Conservation (phyloP, 2,329 filamentous ascomycete species). For the Raffaelea arxii region DNA sequence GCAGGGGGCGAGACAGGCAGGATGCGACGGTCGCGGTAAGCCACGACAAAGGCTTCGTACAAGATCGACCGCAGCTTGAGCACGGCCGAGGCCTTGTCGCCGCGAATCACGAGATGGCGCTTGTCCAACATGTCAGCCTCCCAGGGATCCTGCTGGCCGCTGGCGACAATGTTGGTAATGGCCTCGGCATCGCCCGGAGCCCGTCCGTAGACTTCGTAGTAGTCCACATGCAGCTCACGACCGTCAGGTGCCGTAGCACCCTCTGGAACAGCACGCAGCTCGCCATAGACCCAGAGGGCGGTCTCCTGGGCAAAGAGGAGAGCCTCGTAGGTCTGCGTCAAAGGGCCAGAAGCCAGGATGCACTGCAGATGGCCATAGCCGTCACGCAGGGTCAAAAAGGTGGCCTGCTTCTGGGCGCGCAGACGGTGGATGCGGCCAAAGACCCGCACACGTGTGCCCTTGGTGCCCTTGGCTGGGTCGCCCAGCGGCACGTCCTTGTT, state of each 20-base stretch:
- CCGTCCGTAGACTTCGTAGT: slow-evolving; percentile 59
- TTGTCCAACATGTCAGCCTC: slow-evolving; percentile 44
- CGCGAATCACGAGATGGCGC: slow-evolving; percentile 76
- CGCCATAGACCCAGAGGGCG: slow-evolving; percentile 74
- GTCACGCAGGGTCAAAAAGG: slow-evolving; percentile 79
- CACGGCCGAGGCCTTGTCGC: slow-evolving; percentile 70
- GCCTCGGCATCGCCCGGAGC: slow-evolving; percentile 83
- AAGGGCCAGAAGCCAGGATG: slow-evolving; percentile 62
- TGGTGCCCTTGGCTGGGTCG: slow-evolving; percentile 35
- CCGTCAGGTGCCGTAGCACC: slow-evolving; percentile 71
- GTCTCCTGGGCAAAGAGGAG: slow-evolving; percentile 78
- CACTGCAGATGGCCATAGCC: slow-evolving; percentile 82
- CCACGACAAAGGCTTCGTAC: slow-evolving; percentile 69
- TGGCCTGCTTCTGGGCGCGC: slow-evolving; percentile 71
- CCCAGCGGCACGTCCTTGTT: slow-evolving; percentile 31
- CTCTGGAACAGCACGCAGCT: slow-evolving; percentile 71
- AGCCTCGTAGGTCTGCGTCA: slow-evolving; percentile 84
- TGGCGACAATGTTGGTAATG: slow-evolving; percentile 66
- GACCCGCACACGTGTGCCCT: slow-evolving; percentile 69
- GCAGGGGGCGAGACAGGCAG: slow-evolving; percentile 82
- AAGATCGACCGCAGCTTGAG: slow-evolving; percentile 80
- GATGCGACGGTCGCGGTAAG: slow-evolving; percentile 67
- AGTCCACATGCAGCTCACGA: slow-evolving; percentile 86
- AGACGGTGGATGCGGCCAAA: slow-evolving; percentile 75
- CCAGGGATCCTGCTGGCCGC: slow-evolving; percentile 52